Conservation (phyloP, 805 yeast genomes). For the Trichomonascus vanleenenianus region DNA sequence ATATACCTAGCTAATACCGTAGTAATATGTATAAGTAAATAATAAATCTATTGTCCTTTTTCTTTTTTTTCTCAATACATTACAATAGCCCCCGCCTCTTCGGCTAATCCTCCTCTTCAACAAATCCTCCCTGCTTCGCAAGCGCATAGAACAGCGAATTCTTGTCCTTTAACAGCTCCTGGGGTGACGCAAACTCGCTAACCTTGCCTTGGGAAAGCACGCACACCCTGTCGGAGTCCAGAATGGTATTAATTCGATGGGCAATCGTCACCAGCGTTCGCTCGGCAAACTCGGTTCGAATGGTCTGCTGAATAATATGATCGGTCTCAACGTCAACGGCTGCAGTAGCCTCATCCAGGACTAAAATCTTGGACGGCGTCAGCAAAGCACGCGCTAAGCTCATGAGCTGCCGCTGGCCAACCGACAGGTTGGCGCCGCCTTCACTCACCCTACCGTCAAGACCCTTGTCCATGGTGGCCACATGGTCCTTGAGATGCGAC, state of each 20-base stretch:
- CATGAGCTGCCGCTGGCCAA: conserved; percentile 81
- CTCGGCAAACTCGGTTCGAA: conserved; percentile 60
- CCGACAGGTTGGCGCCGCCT: conserved; percentile 79
- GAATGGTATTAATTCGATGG: conserved; percentile 76
- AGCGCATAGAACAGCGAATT: conserved; percentile 66
- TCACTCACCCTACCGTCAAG: conserved; percentile 54
- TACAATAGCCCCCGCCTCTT: background rate
- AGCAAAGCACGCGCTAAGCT: conserved; percentile 81
- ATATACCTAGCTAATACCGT: no score
- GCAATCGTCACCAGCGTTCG: conserved; percentile 85
- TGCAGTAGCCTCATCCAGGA: conserved; percentile 85
- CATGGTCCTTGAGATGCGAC: conserved; percentile 66
- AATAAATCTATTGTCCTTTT: background rate
- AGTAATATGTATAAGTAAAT: no score
- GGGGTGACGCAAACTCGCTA: conserved; percentile 72
- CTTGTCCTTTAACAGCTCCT: conserved; percentile 50
- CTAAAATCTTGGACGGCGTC: conserved; percentile 63
- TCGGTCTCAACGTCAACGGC: conserved; percentile 88
- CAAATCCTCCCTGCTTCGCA: conserved; percentile 67
- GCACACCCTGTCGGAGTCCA: conserved; percentile 76
- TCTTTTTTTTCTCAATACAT: background rate
- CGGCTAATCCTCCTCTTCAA: conserved; percentile 27
- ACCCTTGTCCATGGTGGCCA: conserved; percentile 45
- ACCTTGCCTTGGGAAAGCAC: conserved; percentile 69
- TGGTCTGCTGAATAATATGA: conserved; percentile 68